Base-by-base conservation (phyloP, 352 stramenopile genomes). In the Pelagophyceae sp. region DNA sequence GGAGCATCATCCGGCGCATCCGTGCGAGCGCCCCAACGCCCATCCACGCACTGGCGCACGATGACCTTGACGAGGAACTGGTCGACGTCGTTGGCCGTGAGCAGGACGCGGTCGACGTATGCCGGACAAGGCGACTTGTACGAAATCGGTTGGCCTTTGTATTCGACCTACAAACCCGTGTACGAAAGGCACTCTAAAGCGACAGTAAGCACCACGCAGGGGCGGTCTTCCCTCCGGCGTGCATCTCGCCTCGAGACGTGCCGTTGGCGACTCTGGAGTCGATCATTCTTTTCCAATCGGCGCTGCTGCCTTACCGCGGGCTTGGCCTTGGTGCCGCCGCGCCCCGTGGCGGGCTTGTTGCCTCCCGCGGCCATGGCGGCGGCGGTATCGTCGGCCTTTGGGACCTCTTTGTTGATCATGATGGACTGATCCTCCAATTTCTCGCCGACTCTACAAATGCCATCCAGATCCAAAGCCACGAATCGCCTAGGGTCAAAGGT, bases 381-480 rank as follows among this genome's bases (percentile, higher is more conserved):
- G 37, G 75, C 38, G 75, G 64, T 51, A 29, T 76, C 58, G 65
- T 72, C 97, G 83, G 98, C 94, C 35, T 87, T 90, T 0, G 97
- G 96, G 70, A 94, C 93, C 81, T 98, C 91, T 82, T 99, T 99
- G 86, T 99, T 99, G 60, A 99, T 93, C 87, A 99, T 93, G 75
- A 99, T 95, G 32, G 90, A 89, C 27, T 94, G 95, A 82, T 92
- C 84, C 23, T 93, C 84, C 35, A 94, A 77, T 67, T 84, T 80
- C 65, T 89, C 85, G 38, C 90, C 94, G 77, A 98, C 93, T 50
- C 85, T 80, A 72, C 85, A 90, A 71, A 99, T 98, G 40, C 97
- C 97, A 83, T 99, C 97, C 19, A 93, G 86, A 65, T 99, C 96
- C 50, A 99, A 85, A 20, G 93, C 94, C 31, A n/a, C n/a, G n/a